Evolutionary conservation across 192 early-diverging fungal species (phyloP).

Genomic region (Coemansia sp.): DNA sequence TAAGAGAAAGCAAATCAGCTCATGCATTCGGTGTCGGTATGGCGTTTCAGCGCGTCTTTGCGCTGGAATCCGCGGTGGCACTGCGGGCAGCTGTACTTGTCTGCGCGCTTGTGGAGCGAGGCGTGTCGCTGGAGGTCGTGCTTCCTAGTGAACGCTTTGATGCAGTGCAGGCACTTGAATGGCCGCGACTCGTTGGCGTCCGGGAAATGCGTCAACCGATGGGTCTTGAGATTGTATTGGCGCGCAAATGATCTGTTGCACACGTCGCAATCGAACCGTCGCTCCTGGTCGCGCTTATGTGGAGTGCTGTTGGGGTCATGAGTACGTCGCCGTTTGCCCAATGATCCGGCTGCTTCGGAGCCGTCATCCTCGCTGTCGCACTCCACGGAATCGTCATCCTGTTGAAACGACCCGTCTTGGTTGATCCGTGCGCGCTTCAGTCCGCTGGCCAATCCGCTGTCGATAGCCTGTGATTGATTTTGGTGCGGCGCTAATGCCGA

Average conservation of each 20-base stretch:
- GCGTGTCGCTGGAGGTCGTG: constrained; percentile 77
- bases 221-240: constrained; percentile 79
- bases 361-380: neutral
- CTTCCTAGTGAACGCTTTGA: constrained; percentile 68
- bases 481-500: neutral
- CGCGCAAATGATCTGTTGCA: constrained; percentile 75
- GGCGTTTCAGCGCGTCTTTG: constrained; percentile 52
- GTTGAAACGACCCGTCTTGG: neutral
- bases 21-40: constrained; percentile 26
- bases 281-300: constrained; percentile 50
- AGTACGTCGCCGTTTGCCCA: constrained; percentile 27
- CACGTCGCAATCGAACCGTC: constrained; percentile 57
- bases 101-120: constrained; percentile 53
- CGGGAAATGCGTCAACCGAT: constrained; percentile 69
- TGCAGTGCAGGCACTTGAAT: constrained; percentile 63
- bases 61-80: constrained; percentile 52
- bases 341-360: neutral
- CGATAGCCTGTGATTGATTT: neutral
- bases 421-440: neutral
- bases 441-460: neutral
- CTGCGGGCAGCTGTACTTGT: constrained; percentile 52
- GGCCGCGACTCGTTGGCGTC: constrained; percentile 52
- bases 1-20: neutral
- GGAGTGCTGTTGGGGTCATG: constrained; percentile 3
- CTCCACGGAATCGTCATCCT: neutral